phyloP scores from a whole-genome alignment of 2,329 filamentous ascomycete genomes.

The Cladophialophora exuberans region DNA sequence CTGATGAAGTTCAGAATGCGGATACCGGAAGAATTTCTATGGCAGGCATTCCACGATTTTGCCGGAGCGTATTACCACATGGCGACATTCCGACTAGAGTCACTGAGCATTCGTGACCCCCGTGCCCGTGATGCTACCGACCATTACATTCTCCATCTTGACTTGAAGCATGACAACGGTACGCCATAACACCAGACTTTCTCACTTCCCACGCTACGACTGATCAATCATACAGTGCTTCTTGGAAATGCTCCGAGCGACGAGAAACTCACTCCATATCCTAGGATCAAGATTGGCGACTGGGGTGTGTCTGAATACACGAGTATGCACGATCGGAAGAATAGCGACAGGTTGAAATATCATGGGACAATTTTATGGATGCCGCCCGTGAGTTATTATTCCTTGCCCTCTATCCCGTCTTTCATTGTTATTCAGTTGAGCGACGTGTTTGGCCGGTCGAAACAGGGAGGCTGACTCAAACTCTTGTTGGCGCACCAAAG shows the following conservation, averaged over 20 bases:
- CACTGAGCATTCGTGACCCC: neutral
- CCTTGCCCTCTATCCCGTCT: neutral
- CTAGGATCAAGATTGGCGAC: constrained; percentile 23
- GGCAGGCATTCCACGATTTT: constrained; percentile 25
- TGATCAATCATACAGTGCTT: constrained; percentile 12
- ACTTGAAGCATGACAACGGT: constrained; percentile 28
- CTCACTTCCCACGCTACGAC: neutral
- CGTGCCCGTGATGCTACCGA: constrained; percentile 8
- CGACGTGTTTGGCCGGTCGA: neutral
- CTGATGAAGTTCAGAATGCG: constrained; percentile 9
- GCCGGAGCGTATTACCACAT: constrained; percentile 22
- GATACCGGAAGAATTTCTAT: constrained; percentile 27
- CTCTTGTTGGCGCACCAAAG: neutral
- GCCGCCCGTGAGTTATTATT: constrained; percentile 20
- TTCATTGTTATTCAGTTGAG: neutral
- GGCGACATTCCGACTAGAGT: constrained; percentile 13
- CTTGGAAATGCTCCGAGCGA: constrained; percentile 14
- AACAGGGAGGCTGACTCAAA: neutral
- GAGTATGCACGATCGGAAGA: constrained; percentile 13
- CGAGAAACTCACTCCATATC: constrained; percentile 15
- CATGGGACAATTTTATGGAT: constrained; percentile 24
- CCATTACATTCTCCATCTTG: constrained; percentile 23
- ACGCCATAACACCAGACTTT: neutral
- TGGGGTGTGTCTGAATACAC: constrained; percentile 27
- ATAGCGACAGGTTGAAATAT: constrained; percentile 16